Evolutionary conservation across 129 eudicot species (phyloP).

Genomic region (Centaurea solstitialis): DNA sequence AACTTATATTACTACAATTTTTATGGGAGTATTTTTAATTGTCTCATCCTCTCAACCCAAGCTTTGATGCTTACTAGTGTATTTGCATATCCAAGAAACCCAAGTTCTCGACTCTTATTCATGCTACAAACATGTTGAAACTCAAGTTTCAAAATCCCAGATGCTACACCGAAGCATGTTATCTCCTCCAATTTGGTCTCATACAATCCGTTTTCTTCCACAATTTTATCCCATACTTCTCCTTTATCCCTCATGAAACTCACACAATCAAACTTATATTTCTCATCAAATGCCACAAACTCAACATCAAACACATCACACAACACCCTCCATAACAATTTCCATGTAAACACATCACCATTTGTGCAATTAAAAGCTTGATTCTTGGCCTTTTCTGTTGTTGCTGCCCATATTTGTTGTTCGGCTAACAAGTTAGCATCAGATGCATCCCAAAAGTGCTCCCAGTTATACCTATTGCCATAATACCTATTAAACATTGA

Average conservation of each 20-base stretch:
- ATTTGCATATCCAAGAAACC: slow-evolving; percentile 23
- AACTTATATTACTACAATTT: not conserved
- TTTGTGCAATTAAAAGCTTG: slow-evolving; percentile 43
- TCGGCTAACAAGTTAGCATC: slow-evolving; percentile 36
- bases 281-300: slow-evolving; percentile 14
- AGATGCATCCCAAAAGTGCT: slow-evolving; percentile 32
- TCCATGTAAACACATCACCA: slow-evolving; percentile 41
- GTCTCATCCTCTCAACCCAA: not conserved
- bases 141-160: not conserved
- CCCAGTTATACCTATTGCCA: slow-evolving; percentile 30
- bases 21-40: not conserved
- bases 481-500: not conserved
- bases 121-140: slow-evolving; percentile 39
- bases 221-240: slow-evolving; percentile 27
- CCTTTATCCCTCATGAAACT: slow-evolving; percentile 25
- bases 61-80: slow-evolving; percentile 15
- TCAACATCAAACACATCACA: slow-evolving; percentile 24
- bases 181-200: slow-evolving; percentile 30
- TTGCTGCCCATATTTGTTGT: slow-evolving; percentile 38
- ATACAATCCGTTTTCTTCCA: slow-evolving; percentile 19
- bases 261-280: not conserved
- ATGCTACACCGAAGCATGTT: not conserved
- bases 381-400: slow-evolving; percentile 31
- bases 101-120: slow-evolving; percentile 33
- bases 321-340: slow-evolving; percentile 26